A percentile compares a stretch with the other conserved stretches of the same genome.
Evolutionary conservation across 352 stramenopile species (phyloP).

Genomic region (Pythium apleroticum): DNA sequence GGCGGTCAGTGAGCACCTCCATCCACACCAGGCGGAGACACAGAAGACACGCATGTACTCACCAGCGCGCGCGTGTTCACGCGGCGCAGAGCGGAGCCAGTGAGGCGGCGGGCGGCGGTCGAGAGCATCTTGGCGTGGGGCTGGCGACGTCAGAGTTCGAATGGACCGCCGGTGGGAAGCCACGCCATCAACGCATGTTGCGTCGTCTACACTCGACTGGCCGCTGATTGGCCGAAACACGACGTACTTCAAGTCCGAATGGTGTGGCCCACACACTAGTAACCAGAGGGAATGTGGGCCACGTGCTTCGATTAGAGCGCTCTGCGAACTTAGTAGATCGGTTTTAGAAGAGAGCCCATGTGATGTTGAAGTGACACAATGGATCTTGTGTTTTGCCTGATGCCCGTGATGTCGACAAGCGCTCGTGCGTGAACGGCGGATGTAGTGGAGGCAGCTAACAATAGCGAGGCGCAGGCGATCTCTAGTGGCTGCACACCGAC

Average conservation of each 20-base stretch:
- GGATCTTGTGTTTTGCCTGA: too few species aligned
- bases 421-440: too few species aligned
- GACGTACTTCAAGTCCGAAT: constrained; percentile 28
- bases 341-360: constrained; percentile 12
- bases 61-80: constrained; percentile 24
- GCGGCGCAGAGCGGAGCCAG: constrained; percentile 13
- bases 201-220: constrained; percentile 17
- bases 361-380: constrained; percentile 8
- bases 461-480: too few species aligned
- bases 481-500: too few species aligned
- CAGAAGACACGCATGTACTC: neutral
- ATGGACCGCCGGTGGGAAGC: constrained; percentile 6
- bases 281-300: constrained; percentile 9
- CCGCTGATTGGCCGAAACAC: constrained; percentile 24
- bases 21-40: neutral
- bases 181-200: neutral
- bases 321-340: constrained; percentile 14
- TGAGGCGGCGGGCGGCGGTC: constrained; percentile 20
- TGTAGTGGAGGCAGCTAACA: too few species aligned
- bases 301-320: constrained; percentile 6
- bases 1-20: neutral
- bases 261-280: constrained; percentile 20
- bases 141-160: constrained; percentile 11
- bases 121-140: constrained; percentile 19
- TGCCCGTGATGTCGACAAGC: too few species aligned